Percentiles rank a stretch among this genome's conserved stretches.
phyloP scores from a whole-genome alignment of 169 alveolate genomes.

The Plasmodium fragile region DNA sequence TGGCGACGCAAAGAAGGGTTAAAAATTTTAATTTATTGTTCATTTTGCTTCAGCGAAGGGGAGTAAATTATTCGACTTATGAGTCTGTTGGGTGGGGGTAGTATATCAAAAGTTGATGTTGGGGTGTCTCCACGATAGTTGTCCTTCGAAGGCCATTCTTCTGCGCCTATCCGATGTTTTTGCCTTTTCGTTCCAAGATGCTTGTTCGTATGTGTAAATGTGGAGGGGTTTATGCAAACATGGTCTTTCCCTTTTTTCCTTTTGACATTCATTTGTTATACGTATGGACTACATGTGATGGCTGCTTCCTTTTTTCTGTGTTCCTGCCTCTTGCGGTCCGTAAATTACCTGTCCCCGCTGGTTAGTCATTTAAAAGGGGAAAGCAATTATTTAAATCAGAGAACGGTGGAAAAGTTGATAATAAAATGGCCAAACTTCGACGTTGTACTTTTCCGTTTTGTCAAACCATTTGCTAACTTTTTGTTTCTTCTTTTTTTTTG shows the following conservation, averaged over 20 bases:
- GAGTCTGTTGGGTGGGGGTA: background rate
- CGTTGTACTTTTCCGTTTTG: background rate
- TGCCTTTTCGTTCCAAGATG: background rate
- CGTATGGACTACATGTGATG: background rate
- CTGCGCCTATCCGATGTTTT: background rate
- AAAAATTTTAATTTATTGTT: conserved; percentile 4
- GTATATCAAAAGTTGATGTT: background rate
- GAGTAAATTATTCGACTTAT: background rate
- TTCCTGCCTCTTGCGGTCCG: background rate
- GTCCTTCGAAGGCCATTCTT: background rate
- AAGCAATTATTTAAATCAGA: background rate
- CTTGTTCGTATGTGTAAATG: background rate
- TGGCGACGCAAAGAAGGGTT: conserved; percentile 31
- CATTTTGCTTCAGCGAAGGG: conserved; percentile 11
- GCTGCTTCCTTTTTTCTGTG: background rate
- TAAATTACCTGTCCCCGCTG: background rate
- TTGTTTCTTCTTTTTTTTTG: background rate
- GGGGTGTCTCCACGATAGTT: background rate
- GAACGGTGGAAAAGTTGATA: background rate
- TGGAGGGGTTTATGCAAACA: background rate
- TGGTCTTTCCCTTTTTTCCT: background rate
- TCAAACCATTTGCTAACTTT: background rate
- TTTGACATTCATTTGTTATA: background rate
- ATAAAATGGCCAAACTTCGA: background rate
- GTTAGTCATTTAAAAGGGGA: background rate